Evolutionary conservation across 2,329 filamentous ascomycete species (phyloP).

Genomic region (Aquanectria penicillioides): DNA sequence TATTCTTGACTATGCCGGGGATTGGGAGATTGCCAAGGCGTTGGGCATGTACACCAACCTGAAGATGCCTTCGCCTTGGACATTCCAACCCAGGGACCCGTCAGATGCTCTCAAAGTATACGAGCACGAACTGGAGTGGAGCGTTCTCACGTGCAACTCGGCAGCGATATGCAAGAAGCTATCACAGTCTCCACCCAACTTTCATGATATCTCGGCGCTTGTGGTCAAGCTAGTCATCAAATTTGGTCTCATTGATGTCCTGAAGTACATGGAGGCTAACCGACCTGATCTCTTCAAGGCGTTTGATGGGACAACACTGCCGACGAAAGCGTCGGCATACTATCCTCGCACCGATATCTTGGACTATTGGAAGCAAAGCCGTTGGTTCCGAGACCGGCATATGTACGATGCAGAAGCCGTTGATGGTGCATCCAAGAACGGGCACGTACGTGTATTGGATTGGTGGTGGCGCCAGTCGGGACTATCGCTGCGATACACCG

Average conservation of each 20-base stretch:
- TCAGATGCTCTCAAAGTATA: constrained; percentile 75
- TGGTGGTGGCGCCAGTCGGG: constrained; percentile 89
- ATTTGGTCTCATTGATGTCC: constrained; percentile 83
- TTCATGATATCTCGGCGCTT: constrained; percentile 77
- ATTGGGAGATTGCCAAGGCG: constrained; percentile 90
- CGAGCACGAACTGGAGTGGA: constrained; percentile 85
- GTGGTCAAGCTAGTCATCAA: constrained; percentile 92
- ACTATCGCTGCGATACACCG: constrained; percentile 84
- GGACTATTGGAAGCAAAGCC: constrained; percentile 89
- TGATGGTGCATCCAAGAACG: constrained; percentile 86
- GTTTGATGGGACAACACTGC: constrained; percentile 85
- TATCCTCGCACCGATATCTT: constrained; percentile 87
- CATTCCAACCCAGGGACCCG: constrained; percentile 64
- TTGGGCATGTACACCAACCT: constrained; percentile 84
- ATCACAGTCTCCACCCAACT: constrained; percentile 74
- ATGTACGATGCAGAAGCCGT: constrained; percentile 83
- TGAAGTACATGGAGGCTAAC: constrained; percentile 73
- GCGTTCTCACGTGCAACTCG: constrained; percentile 78
- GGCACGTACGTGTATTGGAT: constrained; percentile 85
- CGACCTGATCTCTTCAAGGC: constrained; percentile 81
- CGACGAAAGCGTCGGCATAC: constrained; percentile 87
- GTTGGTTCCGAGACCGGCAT: constrained; percentile 84
- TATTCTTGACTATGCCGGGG: constrained; percentile 83
- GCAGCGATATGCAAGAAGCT: constrained; percentile 79
- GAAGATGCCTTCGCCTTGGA: constrained; percentile 77